Evolutionary conservation across 495 filamentous ascomycete species (phyloP), one percentile per base, ranked within the genome.

Genomic region (Alectoria sarmentosa): DNA sequence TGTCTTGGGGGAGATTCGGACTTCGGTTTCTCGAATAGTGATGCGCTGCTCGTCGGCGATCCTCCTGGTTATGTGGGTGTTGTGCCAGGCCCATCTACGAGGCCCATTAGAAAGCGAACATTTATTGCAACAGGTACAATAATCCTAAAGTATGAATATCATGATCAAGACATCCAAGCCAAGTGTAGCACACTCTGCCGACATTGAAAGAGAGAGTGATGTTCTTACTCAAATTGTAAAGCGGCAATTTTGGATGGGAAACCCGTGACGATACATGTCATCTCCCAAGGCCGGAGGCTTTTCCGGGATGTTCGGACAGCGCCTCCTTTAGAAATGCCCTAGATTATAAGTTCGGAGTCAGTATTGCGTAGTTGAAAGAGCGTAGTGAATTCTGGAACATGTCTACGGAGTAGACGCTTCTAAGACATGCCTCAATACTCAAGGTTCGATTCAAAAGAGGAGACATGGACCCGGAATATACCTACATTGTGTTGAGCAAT

Each of bases 401-500:
- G n/a, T n/a, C n/a, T n/a, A n/a, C n/a, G n/a, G n/a, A n/a, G n/a
- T n/a, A n/a, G n/a, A n/a, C n/a, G n/a, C n/a, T n/a, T n/a, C n/a
- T n/a, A n/a, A n/a, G n/a, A n/a, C n/a, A n/a, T n/a, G n/a, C n/a
- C n/a, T n/a, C n/a, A n/a, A n/a, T n/a, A n/a, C n/a, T n/a, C n/a
- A n/a, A n/a, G n/a, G n/a, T n/a, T n/a, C n/a, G n/a, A n/a, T n/a
- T n/a, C n/a, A n/a, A n/a, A n/a, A n/a, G n/a, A n/a, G n/a, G n/a
- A n/a, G n/a, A n/a, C n/a, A n/a, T n/a, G n/a, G n/a, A n/a, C n/a
- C n/a, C n/a, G n/a, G n/a, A n/a, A n/a, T n/a, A n/a, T n/a, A n/a
- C n/a, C n/a, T n/a, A n/a, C 94, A 75, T 98, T 98, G 74, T 98
- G 94, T 72, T 98, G 94, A 32, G 82, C 81, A 13, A 97, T 80